Percentiles rank a stretch among this genome's conserved stretches.
Conservation (phyloP, 768 basidiomycete species). For the Lepiota brunneoincarnata region DNA sequence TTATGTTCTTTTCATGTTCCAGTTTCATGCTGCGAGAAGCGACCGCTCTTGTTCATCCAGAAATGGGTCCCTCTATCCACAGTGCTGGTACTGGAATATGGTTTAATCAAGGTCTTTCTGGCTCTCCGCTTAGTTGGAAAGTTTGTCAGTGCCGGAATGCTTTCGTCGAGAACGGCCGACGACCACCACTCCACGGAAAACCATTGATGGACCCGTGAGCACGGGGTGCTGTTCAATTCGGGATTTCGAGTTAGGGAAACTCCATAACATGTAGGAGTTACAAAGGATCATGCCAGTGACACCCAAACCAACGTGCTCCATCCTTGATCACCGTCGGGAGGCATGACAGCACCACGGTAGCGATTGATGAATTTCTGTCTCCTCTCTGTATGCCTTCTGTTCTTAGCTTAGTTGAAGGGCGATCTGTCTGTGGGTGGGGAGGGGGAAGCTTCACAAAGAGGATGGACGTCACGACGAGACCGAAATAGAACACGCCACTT, state of each 20-base stretch:
- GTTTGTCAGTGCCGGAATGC: background rate
- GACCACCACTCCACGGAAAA: background rate
- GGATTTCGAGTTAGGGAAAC: background rate
- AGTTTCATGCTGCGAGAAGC: background rate
- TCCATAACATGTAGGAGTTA: background rate
- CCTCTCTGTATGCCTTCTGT: slow-evolving; percentile 2
- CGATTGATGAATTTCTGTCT: background rate
- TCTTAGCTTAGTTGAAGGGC: background rate
- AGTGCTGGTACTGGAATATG: background rate
- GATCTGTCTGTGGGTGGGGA: no score
- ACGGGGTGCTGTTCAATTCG: background rate
- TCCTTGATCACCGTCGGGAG: slow-evolving; percentile 1
- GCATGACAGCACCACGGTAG: background rate
- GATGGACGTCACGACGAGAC: background rate
- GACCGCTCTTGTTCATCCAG: background rate
- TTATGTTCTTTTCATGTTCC: slow-evolving; percentile 4
- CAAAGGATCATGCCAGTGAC: background rate
- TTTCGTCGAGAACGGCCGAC: no score
- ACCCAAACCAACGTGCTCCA: background rate
- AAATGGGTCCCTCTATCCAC: slow-evolving; percentile 9
- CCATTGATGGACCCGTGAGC: background rate
- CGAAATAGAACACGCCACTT: slow-evolving; percentile 1
- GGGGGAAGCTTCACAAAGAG: background rate
- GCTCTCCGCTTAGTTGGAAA: background rate
- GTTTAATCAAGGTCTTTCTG: background rate